Evolutionary conservation across 495 filamentous ascomycete species (phyloP), one percentile per base, ranked within the genome.

Genomic region (Aspergillus mulundensis): DNA sequence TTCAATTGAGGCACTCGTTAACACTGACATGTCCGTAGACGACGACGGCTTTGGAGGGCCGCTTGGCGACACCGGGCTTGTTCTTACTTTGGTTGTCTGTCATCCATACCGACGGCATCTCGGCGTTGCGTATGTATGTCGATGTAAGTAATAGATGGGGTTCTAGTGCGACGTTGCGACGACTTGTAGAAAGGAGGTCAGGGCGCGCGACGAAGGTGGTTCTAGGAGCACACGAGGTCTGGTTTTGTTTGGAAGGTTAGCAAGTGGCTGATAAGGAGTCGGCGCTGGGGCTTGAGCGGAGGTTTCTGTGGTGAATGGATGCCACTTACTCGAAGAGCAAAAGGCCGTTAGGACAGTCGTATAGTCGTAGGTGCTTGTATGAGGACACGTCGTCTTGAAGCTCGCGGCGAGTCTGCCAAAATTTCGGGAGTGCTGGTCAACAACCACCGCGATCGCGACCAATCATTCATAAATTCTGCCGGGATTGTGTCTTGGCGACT

Each of bases 31-130:
- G 28, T 8, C 12, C 30, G 19, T 45, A n/a, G 28, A 10, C 24
- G 32, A 15, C 30, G 32, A 39, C 8, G 21, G 23, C 19, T 23
- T 20, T 12, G 18, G 14, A 2, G 25, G 23, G 20, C 10, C 7
- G 28, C 43, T 15, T 40, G 21, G 18, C 2, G 12, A 15, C 4
- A 30, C 32, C 32, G 7, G 7, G 32, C 25, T 18, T 20, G 51
- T 51, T 77, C 87, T 65, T 79, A 97, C 94, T 98, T 76, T 98
- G 94, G 58, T 87, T 82, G 69, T 98, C 94, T 61, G 91, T 88
- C 58, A 98, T 79, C 94, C 94, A 98, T 87, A 95, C 95, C 55
- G 87, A 79, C 50, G 84, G 84, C 84, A 87, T 78, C 46, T 62
- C 67, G 39, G 18, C 0, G n/a, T 44, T 18, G 21, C 11, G 34